Evolutionary conservation across 768 basidiomycete genomes (phyloP), one percentile per base, ranked within the genome.

Genomic region (Pulveroboletus sp.): DNA sequence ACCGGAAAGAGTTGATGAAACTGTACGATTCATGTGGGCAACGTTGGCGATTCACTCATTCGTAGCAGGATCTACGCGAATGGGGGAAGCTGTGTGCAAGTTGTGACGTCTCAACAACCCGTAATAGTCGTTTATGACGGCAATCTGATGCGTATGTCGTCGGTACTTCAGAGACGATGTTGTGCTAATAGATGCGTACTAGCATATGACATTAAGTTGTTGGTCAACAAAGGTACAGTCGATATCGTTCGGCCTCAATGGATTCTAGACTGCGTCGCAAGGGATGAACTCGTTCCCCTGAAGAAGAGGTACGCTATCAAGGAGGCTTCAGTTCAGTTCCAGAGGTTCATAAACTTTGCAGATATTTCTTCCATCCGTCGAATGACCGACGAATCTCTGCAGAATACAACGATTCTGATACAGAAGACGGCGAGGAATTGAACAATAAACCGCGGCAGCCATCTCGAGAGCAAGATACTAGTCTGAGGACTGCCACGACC

Each of bases 161-260:
- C 14, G 15, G n/a, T 26, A 17, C 39, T 30, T 33, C 10, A 11
- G 26, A 43, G 27, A 46, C 39, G 36, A 3, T 10, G 14, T 14
- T n/a, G 4, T 10, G 8, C 39, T 53, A 11, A 60, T 11, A 6
- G 5, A n/a, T 6, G 27, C 35, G 27, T 15, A 1, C 17, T 47
- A 89, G 87, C 85, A 0, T 86, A 84, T 58, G 82, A 87, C 57
- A 72, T 90, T 57, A 84, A 80, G 64, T 66, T 81, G 47, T 68
- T 88, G 48, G 83, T 91, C 44, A 76, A 84, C 49, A 89, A 88
- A 58, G 84, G 76, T 4, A 72, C 74, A 1, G 72, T 82, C 48
- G 85, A 91, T 55, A 81, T 95, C 43, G 70, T 95, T 51, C 83
- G 78, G 48, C 90, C 94, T 0, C 70, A 77, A 27, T 98, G 93